Percentiles rank a stretch among this genome's conserved stretches.
Evolutionary conservation across 345 rosid genomes (phyloP).

Genomic region (Atalantia buxifolia): DNA sequence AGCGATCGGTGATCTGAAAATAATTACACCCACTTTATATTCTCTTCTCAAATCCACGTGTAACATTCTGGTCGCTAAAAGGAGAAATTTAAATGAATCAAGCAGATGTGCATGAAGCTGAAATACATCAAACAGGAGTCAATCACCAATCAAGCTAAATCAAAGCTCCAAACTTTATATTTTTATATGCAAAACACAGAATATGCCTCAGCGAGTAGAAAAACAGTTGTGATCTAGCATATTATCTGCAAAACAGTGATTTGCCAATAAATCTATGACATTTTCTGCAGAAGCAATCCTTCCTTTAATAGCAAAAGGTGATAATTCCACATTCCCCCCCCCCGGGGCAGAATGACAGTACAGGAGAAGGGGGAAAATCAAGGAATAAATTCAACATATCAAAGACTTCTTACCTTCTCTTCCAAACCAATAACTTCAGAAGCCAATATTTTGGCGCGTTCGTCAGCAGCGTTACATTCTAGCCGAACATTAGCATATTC

Average conservation of each 20-base stretch:
- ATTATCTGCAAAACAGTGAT: not conserved
- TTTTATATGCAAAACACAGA: not conserved
- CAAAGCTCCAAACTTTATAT: not conserved
- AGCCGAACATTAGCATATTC: conserved; percentile 75
- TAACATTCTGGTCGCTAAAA: not conserved
- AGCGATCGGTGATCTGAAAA: not conserved
- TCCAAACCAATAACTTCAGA: conserved; percentile 97
- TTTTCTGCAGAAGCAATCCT: not conserved
- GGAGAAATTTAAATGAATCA: conserved; percentile 16
- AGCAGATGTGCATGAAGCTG: conserved; percentile 7
- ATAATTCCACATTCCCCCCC: too few species aligned
- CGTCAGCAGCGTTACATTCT: conserved; percentile 91
- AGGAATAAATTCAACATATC: not conserved
- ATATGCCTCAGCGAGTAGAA: not conserved
- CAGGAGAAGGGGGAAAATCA: not conserved
- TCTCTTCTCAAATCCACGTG: not conserved
- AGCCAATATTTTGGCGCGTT: conserved; percentile 85
- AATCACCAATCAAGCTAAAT: not conserved
- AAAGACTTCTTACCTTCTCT: conserved; percentile 70
- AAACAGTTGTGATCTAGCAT: not conserved
- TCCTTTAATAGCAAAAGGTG: too few species aligned
- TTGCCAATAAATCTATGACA: not conserved
- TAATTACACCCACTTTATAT: not conserved
- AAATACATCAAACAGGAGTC: not conserved
- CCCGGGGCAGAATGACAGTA: not conserved